phyloP scores from a whole-genome alignment of 495 filamentous ascomycete genomes.

The Penicillium paradoxum region DNA sequence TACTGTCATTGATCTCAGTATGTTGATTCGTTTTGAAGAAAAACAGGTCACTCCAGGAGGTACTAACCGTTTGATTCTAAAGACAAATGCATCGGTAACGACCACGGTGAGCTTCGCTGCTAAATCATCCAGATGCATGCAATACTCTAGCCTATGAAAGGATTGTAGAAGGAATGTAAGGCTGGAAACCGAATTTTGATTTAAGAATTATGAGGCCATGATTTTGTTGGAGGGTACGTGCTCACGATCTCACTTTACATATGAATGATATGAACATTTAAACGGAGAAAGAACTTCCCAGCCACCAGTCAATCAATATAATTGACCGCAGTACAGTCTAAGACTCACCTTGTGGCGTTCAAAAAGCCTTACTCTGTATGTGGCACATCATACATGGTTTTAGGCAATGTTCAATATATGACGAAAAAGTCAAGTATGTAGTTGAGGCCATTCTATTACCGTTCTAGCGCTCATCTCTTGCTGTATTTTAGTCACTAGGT shows the following conservation, averaged over 20 bases:
- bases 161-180: background rate
- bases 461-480: too few species aligned
- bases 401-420: too few species aligned
- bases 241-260: background rate
- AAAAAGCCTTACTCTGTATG: too few species aligned
- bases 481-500: too few species aligned
- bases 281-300: too few species aligned
- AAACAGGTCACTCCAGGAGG: background rate
- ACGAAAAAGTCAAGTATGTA: too few species aligned
- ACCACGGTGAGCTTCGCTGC: conserved; percentile 20
- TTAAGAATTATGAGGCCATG: background rate
- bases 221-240: background rate
- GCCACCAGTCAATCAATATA: too few species aligned
- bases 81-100: conserved; percentile 24
- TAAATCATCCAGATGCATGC: background rate
- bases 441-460: too few species aligned
- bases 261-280: background rate
- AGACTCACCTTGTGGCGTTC: too few species aligned
- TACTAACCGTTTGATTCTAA: background rate
- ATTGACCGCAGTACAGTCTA: too few species aligned
- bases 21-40: background rate
- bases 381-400: too few species aligned
- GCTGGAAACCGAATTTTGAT: background rate
- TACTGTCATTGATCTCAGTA: conserved; percentile 17
- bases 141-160: background rate